phyloP scores from a whole-genome alignment of 2,329 filamentous ascomycete genomes.

The Scytalidium sp. region DNA sequence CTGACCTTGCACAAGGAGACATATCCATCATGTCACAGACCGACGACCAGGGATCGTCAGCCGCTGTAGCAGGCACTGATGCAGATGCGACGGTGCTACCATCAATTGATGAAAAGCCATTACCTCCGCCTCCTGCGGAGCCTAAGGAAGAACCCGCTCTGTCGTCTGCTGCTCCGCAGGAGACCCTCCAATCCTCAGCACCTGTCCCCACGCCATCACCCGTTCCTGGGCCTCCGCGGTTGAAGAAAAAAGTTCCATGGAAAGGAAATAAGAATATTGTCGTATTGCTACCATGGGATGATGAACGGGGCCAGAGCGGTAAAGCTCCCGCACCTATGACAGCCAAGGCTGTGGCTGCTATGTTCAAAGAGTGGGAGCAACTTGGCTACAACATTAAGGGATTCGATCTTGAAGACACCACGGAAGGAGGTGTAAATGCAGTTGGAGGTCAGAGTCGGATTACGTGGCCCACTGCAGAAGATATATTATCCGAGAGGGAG shows the following conservation, averaged over 20 bases:
- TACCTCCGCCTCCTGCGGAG: constrained; percentile 32
- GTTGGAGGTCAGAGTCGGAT: constrained; percentile 55
- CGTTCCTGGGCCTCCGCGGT: constrained; percentile 47
- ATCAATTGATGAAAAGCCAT: constrained; percentile 34
- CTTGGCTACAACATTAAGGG: constrained; percentile 67
- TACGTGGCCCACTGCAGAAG: constrained; percentile 63
- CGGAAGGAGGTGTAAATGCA: constrained; percentile 10
- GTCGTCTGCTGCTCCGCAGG: constrained; percentile 4
- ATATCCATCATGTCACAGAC: constrained; percentile 18
- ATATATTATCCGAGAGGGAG: constrained; percentile 54
- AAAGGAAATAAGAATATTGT: constrained; percentile 69
- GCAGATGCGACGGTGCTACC: constrained; percentile 13
- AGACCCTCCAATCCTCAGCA: constrained; percentile 5
- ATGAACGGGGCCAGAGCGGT: constrained; percentile 58
- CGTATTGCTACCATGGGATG: constrained; percentile 66
- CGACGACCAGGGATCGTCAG: constrained; percentile 9
- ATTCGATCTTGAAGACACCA: constrained; percentile 60
- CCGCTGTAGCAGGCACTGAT: constrained; percentile 11
- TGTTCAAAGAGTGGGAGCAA: constrained; percentile 64
- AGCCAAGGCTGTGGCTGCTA: constrained; percentile 53
- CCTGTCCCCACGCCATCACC: constrained; percentile 16
- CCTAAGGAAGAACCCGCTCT: constrained; percentile 18
- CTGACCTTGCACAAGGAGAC: constrained; percentile 6
- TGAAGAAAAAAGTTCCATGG: constrained; percentile 73
- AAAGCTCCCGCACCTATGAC: constrained; percentile 52